These are phyloP conservation scores for Dioscorea dumetorum DNA, from an alignment of 106 monocot species.

Conservation along the genomic window DNA sequence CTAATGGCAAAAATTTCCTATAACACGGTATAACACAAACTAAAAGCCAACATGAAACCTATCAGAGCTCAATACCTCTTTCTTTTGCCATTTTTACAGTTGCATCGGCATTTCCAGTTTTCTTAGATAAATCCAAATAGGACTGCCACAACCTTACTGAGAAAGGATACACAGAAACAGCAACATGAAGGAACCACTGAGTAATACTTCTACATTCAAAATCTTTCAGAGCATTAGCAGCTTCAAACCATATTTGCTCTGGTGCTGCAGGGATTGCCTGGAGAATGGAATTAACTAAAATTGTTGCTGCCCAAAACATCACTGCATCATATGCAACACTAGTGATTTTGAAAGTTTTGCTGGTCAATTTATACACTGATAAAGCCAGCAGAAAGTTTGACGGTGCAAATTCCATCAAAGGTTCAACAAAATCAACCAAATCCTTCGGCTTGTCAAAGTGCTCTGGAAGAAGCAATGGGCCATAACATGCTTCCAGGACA, in stretches of 20 bases:
- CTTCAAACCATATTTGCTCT: conserved; percentile 65
- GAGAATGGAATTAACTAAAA: conserved; percentile 64
- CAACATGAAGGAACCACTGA: conserved; percentile 57
- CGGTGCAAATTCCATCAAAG: conserved; percentile 58
- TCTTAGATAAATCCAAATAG: conserved; percentile 28
- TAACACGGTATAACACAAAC: no score
- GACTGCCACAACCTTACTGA: conserved; percentile 77
- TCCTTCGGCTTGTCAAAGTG: conserved; percentile 37
- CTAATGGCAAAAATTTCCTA: no score
- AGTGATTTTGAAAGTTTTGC: conserved; percentile 8
- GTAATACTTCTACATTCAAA: conserved; percentile 25
- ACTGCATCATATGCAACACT: conserved; percentile 19
- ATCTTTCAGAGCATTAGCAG: conserved; percentile 22
- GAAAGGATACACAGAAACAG: conserved; percentile 74
- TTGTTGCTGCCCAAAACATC: conserved; percentile 61
- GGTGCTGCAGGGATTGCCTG: conserved; percentile 70
- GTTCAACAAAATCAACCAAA: conserved; percentile 62
- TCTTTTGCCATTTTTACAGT: conserved; percentile 53
- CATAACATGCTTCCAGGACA: conserved; percentile 65
- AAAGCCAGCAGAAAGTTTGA: conserved; percentile 71
- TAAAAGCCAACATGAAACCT: no score
- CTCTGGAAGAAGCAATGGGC: conserved; percentile 52
- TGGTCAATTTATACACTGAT: conserved; percentile 29
- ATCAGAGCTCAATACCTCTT: conserved; percentile 56
- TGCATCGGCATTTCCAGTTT: conserved; percentile 15